Conservation (phyloP, 768 basidiomycete species). For the Phlebiopsis gigantea region DNA sequence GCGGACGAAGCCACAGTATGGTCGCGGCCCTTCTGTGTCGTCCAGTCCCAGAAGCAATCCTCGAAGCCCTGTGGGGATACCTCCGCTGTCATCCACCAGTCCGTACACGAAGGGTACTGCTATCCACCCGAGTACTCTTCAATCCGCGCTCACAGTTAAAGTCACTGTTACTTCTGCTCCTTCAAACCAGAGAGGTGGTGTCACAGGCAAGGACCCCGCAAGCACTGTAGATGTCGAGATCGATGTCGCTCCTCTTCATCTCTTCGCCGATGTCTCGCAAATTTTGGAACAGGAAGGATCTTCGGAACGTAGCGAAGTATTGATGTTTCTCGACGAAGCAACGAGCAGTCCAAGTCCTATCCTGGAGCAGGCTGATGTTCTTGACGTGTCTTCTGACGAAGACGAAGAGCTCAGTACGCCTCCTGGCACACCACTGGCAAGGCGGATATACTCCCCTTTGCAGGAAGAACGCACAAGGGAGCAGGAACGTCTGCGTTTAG, state of each 20-base stretch:
- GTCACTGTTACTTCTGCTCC: constrained; percentile 10
- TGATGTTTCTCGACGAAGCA: constrained; percentile 46
- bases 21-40: constrained; percentile 5
- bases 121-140: not conserved
- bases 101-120: not conserved
- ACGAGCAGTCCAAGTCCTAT: constrained; percentile 12
- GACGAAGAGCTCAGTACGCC: constrained; percentile 31
- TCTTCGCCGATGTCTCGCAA: constrained; percentile 66
- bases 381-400: constrained; percentile 10
- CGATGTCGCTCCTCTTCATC: constrained; percentile 58
- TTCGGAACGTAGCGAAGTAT: constrained; percentile 25
- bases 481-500: constrained; percentile 38
- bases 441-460: not conserved
- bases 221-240: constrained; percentile 31
- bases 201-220: constrained; percentile 7
- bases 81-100: not conserved
- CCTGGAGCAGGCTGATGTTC: not conserved
- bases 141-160: constrained; percentile 15
- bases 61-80: not conserved
- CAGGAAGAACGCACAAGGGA: constrained; percentile 19
- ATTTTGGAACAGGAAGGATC: constrained; percentile 30
- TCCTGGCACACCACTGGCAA: constrained; percentile 31
- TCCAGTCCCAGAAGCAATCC: constrained; percentile 17
- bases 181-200: constrained; percentile 1
- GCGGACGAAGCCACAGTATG: constrained; percentile 39